Evolutionary conservation across 305 asterid species (phyloP).

Genomic region (Solanum hybrid): DNA sequence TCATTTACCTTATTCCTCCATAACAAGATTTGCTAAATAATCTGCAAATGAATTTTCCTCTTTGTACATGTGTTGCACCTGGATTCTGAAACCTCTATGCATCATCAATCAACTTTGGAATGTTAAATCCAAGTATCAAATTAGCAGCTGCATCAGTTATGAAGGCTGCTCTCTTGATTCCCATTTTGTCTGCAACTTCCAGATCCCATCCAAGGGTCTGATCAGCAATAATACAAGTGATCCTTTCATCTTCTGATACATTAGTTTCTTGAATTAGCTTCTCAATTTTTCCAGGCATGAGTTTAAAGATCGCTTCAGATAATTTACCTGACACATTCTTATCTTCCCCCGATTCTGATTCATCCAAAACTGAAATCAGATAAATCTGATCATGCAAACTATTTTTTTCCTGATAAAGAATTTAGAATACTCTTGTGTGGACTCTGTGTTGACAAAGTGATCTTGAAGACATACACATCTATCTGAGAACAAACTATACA

Average conservation of each 20-base stretch:
- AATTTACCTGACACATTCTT: constrained; percentile 24
- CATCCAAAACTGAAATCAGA: too few species aligned
- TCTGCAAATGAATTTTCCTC: too few species aligned
- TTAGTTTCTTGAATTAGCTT: constrained; percentile 20
- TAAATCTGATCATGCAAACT: constrained; percentile 5
- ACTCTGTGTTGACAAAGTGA: too few species aligned
- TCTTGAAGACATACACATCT: too few species aligned
- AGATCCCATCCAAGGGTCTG: constrained; percentile 29
- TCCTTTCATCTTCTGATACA: neutral
- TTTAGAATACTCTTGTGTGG: neutral
- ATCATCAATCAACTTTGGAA: constrained; percentile 35
- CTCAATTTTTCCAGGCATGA: constrained; percentile 28
- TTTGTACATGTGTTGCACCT: too few species aligned
- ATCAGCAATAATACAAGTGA: constrained; percentile 38
- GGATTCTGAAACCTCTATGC: neutral
- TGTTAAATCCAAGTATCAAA: constrained; percentile 19
- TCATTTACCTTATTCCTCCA: too few species aligned
- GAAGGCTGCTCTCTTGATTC: constrained; percentile 33
- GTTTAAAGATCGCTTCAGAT: constrained; percentile 18
- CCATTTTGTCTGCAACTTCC: constrained; percentile 26
- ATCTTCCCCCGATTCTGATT: constrained; percentile 4
- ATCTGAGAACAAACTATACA: too few species aligned
- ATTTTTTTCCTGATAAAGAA: neutral
- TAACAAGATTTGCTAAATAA: too few species aligned
- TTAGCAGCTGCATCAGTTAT: constrained; percentile 36